Conservation (phyloP, 2,329 filamentous ascomycete species). For the Penicillium brasilianum region DNA sequence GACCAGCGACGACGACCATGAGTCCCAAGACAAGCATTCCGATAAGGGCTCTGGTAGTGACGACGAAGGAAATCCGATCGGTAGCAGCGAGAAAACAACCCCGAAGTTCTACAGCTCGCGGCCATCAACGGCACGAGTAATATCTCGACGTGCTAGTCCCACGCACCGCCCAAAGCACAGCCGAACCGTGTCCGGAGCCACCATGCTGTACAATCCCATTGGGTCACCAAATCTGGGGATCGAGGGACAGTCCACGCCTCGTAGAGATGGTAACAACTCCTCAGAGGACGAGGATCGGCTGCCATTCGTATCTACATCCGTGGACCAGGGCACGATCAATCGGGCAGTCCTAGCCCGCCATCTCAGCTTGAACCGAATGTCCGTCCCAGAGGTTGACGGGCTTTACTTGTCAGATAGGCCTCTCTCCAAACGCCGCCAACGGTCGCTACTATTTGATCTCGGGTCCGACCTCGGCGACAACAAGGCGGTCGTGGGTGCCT, state of each 20-base stretch:
- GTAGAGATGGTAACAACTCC: slow-evolving; percentile 32
- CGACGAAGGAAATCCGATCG: slow-evolving; percentile 14
- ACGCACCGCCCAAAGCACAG: slow-evolving; percentile 58
- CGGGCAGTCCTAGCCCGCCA: slow-evolving; percentile 59
- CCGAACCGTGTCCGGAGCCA: slow-evolving; percentile 79
- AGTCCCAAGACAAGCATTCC: slow-evolving; percentile 39
- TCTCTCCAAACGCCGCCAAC: slow-evolving; percentile 50
- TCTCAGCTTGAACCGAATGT: slow-evolving; percentile 58
- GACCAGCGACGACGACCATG: slow-evolving; percentile 77
- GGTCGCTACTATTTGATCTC: slow-evolving; percentile 73
- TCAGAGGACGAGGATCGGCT: slow-evolving; percentile 43
- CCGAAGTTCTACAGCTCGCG: slow-evolving; percentile 46
- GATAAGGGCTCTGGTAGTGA: slow-evolving; percentile 27
- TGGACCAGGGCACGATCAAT: slow-evolving; percentile 52
- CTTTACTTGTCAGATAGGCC: slow-evolving; percentile 56
- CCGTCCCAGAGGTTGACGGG: slow-evolving; percentile 60
- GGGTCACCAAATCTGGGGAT: slow-evolving; percentile 46
- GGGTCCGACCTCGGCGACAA: slow-evolving; percentile 74
- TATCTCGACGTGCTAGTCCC: slow-evolving; percentile 44
- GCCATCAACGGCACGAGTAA: slow-evolving; percentile 50
- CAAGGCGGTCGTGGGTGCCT: slow-evolving; percentile 63
- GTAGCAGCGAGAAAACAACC: slow-evolving; percentile 33
- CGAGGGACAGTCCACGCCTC: slow-evolving; percentile 30
- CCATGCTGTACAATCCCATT: slow-evolving; percentile 80
- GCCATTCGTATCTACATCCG: slow-evolving; percentile 43